These are phyloP conservation scores for Auricularia sp. DNA, from an alignment of 768 basidiomycete species.

Conservation along the genomic window DNA sequence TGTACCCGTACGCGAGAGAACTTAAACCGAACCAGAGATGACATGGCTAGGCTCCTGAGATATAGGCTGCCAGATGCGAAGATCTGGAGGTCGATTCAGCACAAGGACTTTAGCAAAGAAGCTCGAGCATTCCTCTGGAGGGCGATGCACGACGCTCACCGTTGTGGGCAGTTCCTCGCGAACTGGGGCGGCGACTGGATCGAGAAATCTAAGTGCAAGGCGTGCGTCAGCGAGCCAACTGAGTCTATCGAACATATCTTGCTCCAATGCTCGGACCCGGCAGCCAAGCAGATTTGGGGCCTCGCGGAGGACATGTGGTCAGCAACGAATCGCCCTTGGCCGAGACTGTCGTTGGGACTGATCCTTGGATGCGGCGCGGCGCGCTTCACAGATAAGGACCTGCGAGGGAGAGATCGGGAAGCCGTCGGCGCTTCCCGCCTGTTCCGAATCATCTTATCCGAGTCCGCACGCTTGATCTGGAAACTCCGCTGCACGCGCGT, in stretches of 20 bases:
- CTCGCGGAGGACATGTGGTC: no score
- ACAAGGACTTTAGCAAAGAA: constrained; percentile 25
- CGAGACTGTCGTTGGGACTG: not conserved
- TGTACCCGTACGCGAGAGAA: no score
- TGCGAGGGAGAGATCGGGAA: not conserved
- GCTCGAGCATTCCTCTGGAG: constrained; percentile 26
- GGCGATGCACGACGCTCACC: constrained; percentile 23
- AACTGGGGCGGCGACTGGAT: constrained; percentile 13
- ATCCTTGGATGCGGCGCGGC: not conserved
- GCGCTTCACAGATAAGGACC: not conserved
- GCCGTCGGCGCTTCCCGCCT: not conserved
- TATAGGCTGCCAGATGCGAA: constrained; percentile 11
- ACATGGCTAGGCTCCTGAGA: constrained; percentile 23
- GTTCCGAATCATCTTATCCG: not conserved
- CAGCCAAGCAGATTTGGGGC: no score
- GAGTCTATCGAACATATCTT: no score
- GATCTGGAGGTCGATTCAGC: constrained; percentile 5
- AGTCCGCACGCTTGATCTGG: not conserved
- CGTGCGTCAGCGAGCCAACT: no score
- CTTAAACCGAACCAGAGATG: constrained; percentile 15
- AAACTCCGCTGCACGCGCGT: not conserved
- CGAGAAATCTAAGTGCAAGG: constrained; percentile 8
- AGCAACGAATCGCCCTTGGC: not conserved
- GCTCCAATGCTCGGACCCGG: no score
- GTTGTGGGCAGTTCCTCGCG: no score